phyloP scores from a whole-genome alignment of 78 protist species.

The Cavenderia fasciculata region DNA sequence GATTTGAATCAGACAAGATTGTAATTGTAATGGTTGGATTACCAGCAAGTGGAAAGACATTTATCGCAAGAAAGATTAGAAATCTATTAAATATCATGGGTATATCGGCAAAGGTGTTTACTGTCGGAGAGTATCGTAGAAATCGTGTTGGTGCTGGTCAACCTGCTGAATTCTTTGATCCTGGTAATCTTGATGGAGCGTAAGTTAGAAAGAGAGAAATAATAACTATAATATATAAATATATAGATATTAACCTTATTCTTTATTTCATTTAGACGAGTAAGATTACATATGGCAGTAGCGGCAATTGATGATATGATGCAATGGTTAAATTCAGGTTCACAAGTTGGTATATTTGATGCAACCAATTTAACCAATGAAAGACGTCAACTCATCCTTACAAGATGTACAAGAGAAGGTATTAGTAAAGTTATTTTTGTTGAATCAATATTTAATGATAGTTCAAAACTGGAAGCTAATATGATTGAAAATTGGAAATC shows the following conservation, averaged over 20 bases:
- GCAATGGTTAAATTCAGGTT: slow-evolving; percentile 77
- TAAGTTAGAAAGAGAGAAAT: neutral
- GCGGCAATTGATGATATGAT: slow-evolving; percentile 87
- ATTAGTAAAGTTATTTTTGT: slow-evolving; percentile 35
- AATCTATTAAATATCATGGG: slow-evolving; percentile 86
- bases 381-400: slow-evolving; percentile 65
- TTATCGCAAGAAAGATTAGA: slow-evolving; percentile 78
- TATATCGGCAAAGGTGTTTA: slow-evolving; percentile 67
- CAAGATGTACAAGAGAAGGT: slow-evolving; percentile 64
- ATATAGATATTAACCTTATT: neutral
- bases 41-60: slow-evolving; percentile 93
- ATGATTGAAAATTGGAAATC: slow-evolving; percentile 76
- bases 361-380: slow-evolving; percentile 87
- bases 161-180: slow-evolving; percentile 85
- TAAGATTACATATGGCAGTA: slow-evolving; percentile 72
- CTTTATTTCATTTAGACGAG: neutral
- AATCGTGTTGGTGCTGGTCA: slow-evolving; percentile 81
- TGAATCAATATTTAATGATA: slow-evolving; percentile 62
- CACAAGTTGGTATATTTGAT: slow-evolving; percentile 88
- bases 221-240: neutral
- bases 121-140: slow-evolving; percentile 79
- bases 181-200: slow-evolving; percentile 78
- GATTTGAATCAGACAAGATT: slow-evolving; percentile 77
- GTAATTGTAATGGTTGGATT: slow-evolving; percentile 90
- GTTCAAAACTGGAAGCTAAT: slow-evolving; percentile 40